Evolutionary conservation across 2,329 filamentous ascomycete species (phyloP), one percentile per base, ranked within the genome.

Genomic region (Xylaria sp.): DNA sequence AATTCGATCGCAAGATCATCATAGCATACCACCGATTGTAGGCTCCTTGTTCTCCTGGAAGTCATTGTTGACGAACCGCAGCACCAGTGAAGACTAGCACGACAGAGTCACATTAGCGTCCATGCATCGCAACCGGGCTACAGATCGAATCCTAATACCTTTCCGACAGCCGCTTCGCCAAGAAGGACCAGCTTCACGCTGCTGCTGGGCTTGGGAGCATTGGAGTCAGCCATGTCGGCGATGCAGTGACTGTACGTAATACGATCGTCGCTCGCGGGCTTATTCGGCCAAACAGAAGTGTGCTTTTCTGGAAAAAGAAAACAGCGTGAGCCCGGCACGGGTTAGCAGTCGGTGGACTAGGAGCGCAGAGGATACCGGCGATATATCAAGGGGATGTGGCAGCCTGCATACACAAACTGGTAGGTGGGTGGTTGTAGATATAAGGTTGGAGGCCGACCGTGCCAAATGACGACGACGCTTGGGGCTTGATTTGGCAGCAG

Each of bases 1-100:
- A 44, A 47, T 23, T 42, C 54, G 53, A 56, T 55, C 13, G 48
- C 18, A 23, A 58, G 37, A 54, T 18, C 30, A 76, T 39, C 11
- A 42, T 19, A 46, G 55, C 83, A 66, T 83, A 95, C 92, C 92
- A 82, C 94, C 94, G 78, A 99, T 99, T 66, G 94, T 99, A 63
- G 94, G 94, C 76, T 99, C 94, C 82, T 97, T 97, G 79, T 97
- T 97, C 79, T 97, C 94, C 80, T 99, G 94, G 72, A 99, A 99
- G 78, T 97, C 93, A 79, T 99, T 94, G 83, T 97, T 97, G 74
- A 99, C 94, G 78, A 99, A 99, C 72, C 94, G 91, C 73, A 99
- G 84, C 65, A 99, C 94, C 60, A 99, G 87, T 51, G 94, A 99
- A 54, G 94, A 97, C 94, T 71, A 62, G 96, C 30, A 71, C 23